A percentile compares a stretch with the other conserved stretches of the same genome.
Evolutionary conservation across 1,284 basidiomycete species (phyloP).

Genomic region (Tylopilus sp.): DNA sequence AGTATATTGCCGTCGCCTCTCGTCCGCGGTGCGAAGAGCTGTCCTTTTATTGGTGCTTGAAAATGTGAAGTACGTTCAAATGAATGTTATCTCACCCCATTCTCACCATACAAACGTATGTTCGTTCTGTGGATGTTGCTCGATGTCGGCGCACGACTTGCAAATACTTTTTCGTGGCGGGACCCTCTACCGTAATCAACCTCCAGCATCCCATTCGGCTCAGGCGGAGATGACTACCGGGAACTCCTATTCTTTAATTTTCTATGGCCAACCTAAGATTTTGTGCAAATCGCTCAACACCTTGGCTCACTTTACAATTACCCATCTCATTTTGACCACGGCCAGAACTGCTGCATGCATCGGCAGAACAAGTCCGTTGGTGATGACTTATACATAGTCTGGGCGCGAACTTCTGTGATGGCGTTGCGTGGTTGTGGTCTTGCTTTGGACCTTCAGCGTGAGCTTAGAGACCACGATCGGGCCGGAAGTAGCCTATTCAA

Average conservation of each 20-base stretch:
- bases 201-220: not conserved
- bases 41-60: conserved; percentile 7
- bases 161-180: not conserved
- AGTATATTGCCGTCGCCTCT: conserved; percentile 11
- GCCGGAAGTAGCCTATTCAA: not conserved
- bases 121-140: not conserved
- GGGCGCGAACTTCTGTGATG: not conserved
- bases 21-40: conserved; percentile 8
- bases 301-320: not conserved
- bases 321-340: not conserved
- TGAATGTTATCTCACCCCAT: conserved; percentile 11
- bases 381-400: not conserved
- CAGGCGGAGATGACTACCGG: conserved; percentile 21
- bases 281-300: not conserved
- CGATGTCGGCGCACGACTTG: not conserved
- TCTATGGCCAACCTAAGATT: not conserved
- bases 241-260: conserved; percentile 8
- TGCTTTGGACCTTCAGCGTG: not conserved
- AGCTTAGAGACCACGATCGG: not conserved
- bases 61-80: conserved; percentile 14
- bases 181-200: not conserved
- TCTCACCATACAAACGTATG: conserved; percentile 2
- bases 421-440: not conserved
- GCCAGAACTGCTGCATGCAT: not conserved
- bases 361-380: not conserved